These are phyloP conservation scores for Coffea eugenioides DNA, from an alignment of 257 asterid species.

Conservation along the genomic window DNA sequence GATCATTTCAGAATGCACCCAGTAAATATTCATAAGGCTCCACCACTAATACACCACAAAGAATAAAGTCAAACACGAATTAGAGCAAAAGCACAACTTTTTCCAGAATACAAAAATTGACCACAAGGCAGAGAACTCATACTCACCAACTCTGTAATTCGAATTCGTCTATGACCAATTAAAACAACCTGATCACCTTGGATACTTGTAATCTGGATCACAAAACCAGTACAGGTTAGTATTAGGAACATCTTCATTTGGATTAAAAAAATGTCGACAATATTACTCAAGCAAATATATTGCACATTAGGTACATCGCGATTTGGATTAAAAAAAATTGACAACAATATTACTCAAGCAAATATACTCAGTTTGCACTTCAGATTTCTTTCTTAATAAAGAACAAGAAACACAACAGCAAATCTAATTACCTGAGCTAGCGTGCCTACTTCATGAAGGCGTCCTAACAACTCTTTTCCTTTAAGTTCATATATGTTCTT, in stretches of 20 bases:
- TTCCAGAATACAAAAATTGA: background rate
- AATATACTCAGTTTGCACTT: background rate
- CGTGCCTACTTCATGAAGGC: constrained; percentile 95
- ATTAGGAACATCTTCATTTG: constrained; percentile 14
- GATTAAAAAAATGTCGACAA: background rate
- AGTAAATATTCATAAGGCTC: background rate
- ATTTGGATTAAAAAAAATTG: background rate
- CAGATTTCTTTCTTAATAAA: constrained; percentile 7
- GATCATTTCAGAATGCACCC: background rate
- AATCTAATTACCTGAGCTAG: constrained; percentile 77
- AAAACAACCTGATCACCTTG: constrained; percentile 93
- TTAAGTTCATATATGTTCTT: constrained; percentile 67
- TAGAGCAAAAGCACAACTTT: background rate
- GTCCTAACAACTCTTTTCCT: constrained; percentile 79
- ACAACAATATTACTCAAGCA: background rate
- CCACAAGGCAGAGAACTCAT: background rate
- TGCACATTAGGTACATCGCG: constrained; percentile 11
- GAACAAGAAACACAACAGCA: constrained; percentile 20
- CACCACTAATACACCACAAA: background rate
- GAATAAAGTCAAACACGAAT: background rate
- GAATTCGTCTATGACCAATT: constrained; percentile 93
- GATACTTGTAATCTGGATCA: constrained; percentile 78
- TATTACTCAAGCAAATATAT: background rate
- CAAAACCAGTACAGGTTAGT: constrained; percentile 37
- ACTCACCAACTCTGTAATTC: constrained; percentile 91